Percentiles rank a stretch among this genome's conserved stretches.
These are phyloP conservation scores for Wickerhamomyces sydowiorum DNA, from an alignment of 805 yeast species.

Conservation along the genomic window DNA sequence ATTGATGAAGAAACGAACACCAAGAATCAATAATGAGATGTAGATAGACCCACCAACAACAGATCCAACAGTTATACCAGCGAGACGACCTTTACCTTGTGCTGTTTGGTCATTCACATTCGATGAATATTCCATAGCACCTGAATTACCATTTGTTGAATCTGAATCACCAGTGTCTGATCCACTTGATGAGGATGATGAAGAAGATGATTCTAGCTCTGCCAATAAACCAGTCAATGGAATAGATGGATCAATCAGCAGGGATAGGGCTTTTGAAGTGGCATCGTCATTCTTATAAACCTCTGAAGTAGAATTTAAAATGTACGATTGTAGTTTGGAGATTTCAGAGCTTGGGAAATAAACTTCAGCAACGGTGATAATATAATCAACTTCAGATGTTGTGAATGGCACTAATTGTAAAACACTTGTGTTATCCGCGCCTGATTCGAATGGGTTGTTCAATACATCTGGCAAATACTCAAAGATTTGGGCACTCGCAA, in stretches of 20 bases:
- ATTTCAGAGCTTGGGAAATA: constrained; percentile 64
- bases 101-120: constrained; percentile 12
- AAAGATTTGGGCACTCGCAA: constrained; percentile 80
- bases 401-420: constrained; percentile 71
- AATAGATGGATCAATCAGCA: constrained; percentile 65
- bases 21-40: constrained; percentile 51
- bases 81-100: constrained; percentile 39
- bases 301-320: constrained; percentile 47
- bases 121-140: constrained; percentile 25
- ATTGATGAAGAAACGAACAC: constrained; percentile 43
- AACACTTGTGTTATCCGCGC: constrained; percentile 45
- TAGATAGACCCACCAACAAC: constrained; percentile 70
- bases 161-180: constrained; percentile 8
- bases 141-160: constrained; percentile 13
- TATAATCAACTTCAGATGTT: constrained; percentile 48
- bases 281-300: constrained; percentile 56
- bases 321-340: constrained; percentile 38
- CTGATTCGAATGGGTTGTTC: constrained; percentile 49
- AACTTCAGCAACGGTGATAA: constrained; percentile 84
- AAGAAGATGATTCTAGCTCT: constrained; percentile 5
- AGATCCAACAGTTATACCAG: constrained; percentile 81
- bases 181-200: constrained; percentile 12
- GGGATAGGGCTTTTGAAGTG: constrained; percentile 52
- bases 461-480: constrained; percentile 77
- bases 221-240: constrained; percentile 44